These are phyloP conservation scores for Cercospora zeina DNA, from an alignment of 2,329 filamentous ascomycete genomes.

Conservation along the genomic window DNA sequence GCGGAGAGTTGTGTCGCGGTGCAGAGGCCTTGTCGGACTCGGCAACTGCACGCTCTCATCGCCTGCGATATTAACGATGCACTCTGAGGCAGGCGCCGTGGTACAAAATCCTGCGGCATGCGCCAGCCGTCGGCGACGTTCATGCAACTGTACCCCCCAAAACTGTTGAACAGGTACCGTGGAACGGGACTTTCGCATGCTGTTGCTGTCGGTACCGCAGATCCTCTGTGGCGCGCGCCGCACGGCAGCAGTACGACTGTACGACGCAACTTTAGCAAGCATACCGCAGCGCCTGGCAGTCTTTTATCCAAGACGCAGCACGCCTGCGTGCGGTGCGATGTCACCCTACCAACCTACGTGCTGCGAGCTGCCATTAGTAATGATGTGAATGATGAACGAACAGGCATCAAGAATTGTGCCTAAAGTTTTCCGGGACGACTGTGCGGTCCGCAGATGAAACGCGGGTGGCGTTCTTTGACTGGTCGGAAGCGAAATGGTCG, in stretches of 20 bases:
- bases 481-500: neutral
- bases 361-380: conserved; percentile 16
- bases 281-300: neutral
- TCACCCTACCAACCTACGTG: conserved; percentile 1
- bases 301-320: neutral
- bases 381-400: neutral
- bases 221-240: conserved; percentile 1
- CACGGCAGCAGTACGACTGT: conserved; percentile 1
- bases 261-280: neutral
- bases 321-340: conserved; percentile 10
- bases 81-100: neutral
- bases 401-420: conserved; percentile 10
- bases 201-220: conserved; percentile 4
- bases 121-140: conserved; percentile 5
- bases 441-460: conserved; percentile 17
- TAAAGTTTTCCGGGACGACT: conserved; percentile 13
- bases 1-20: neutral
- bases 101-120: conserved; percentile 7
- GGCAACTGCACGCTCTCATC: neutral
- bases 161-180: conserved; percentile 4
- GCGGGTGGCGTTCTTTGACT: conserved; percentile 13
- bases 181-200: conserved; percentile 5
- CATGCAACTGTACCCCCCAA: conserved; percentile 8
- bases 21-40: neutral
- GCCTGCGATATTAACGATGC: neutral